Conservation (phyloP, 805 yeast genomes). For the Blastobotrys attinorum region DNA sequence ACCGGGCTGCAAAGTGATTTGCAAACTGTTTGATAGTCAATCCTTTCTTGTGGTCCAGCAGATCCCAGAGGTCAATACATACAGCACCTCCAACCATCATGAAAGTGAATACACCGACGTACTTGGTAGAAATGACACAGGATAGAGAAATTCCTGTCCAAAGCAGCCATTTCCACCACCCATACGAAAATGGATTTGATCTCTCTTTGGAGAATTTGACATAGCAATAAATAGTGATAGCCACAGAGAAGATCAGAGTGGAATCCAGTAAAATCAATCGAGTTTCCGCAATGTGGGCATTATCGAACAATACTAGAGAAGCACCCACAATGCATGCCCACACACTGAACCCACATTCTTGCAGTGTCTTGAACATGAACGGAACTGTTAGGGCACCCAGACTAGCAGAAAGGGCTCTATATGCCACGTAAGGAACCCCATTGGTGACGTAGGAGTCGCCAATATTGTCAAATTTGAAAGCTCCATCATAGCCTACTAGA, state of each 20-base stretch:
- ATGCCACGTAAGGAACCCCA: conserved; percentile 79
- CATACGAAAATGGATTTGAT: conserved; percentile 49
- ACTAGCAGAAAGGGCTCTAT: conserved; percentile 71
- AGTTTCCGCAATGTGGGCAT: conserved; percentile 85
- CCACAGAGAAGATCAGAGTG: conserved; percentile 75
- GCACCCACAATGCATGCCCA: conserved; percentile 74
- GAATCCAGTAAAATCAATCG: conserved; percentile 90
- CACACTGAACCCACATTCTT: conserved; percentile 73
- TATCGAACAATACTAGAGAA: conserved; percentile 70
- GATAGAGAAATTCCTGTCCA: conserved; percentile 82
- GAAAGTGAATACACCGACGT: conserved; percentile 92
- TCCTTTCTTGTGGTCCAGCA: conserved; percentile 66
- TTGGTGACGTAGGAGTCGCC: conserved; percentile 74
- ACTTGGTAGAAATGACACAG: conserved; percentile 89
- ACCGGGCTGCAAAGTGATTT: conserved; percentile 70
- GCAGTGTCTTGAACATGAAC: conserved; percentile 72
- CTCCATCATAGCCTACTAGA: conserved; percentile 84
- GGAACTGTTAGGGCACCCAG: conserved; percentile 81
- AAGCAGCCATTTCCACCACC: conserved; percentile 86
- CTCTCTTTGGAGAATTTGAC: conserved; percentile 72
- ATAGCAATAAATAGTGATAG: conserved; percentile 68
- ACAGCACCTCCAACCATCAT: conserved; percentile 85
- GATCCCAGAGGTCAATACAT: conserved; percentile 75
- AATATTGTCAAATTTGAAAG: conserved; percentile 82
- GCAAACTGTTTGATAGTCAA: conserved; percentile 42